These are phyloP conservation scores for Penicillium glabrum DNA, from an alignment of 2,329 filamentous ascomycete genomes.

Conservation along the genomic window DNA sequence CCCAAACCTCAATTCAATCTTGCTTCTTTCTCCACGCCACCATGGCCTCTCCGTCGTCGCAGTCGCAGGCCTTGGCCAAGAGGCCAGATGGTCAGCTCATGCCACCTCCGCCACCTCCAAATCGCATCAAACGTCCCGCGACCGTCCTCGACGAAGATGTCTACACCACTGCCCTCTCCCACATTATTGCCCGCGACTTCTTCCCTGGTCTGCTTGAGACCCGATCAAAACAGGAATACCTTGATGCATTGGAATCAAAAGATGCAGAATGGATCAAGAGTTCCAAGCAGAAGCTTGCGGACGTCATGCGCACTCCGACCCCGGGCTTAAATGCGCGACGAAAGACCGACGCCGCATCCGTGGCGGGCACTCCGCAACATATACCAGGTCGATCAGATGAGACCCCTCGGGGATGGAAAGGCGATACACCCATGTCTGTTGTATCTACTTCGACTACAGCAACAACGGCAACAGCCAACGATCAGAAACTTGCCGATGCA, in stretches of 20 bases:
- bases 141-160: slow-evolving; percentile 90
- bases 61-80: slow-evolving; percentile 37
- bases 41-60: slow-evolving; percentile 30
- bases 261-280: slow-evolving; percentile 83
- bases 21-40: slow-evolving; percentile 2
- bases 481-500: slow-evolving; percentile 59
- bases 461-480: slow-evolving; percentile 27
- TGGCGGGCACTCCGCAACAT: slow-evolving; percentile 59
- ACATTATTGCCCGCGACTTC: slow-evolving; percentile 95
- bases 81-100: slow-evolving; percentile 63
- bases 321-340: slow-evolving; percentile 51
- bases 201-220: slow-evolving; percentile 88
- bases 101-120: slow-evolving; percentile 80
- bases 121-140: slow-evolving; percentile 87
- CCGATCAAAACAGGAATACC: slow-evolving; percentile 85
- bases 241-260: slow-evolving; percentile 84
- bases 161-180: slow-evolving; percentile 85
- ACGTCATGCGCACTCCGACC: slow-evolving; percentile 79
- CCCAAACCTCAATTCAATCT: slow-evolving; percentile 4
- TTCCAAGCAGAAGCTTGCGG: slow-evolving; percentile 68
- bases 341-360: slow-evolving; percentile 12
- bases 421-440: slow-evolving; percentile 71
- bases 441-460: slow-evolving; percentile 40
- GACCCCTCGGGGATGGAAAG: slow-evolving; percentile 55
- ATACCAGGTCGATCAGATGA: slow-evolving; percentile 18